Percentiles rank a stretch among this genome's conserved stretches.
Evolutionary conservation across 2,329 filamentous ascomycete species (phyloP).

Genomic region (Hypoxylon sp.): DNA sequence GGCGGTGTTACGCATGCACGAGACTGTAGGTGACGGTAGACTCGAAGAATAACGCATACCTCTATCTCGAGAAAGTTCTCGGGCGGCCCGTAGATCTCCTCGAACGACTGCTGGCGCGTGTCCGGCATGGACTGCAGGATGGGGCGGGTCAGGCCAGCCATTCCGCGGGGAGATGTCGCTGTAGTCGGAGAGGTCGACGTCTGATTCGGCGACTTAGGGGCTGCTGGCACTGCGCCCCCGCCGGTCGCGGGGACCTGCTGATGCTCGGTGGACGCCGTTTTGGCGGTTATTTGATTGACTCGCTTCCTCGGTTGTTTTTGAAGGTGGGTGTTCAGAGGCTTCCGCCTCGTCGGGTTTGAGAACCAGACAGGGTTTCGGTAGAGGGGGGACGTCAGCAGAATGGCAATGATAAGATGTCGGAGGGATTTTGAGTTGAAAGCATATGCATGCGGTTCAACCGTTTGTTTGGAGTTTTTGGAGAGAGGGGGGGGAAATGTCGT

Average conservation of each 20-base stretch:
- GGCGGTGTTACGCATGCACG: constrained; percentile 1
- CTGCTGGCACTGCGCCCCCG: constrained; percentile 40
- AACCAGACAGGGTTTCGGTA: constrained; percentile 23
- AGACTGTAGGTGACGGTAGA: neutral
- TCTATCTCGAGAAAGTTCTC: constrained; percentile 99
- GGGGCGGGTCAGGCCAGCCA: constrained; percentile 61
- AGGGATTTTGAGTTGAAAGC: constrained; percentile 16
- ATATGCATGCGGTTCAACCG: constrained; percentile 17
- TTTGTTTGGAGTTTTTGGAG: constrained; percentile 8
- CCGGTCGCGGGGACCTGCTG: constrained; percentile 41
- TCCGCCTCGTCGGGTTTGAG: constrained; percentile 31
- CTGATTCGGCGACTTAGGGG: constrained; percentile 47
- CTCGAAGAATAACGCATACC: constrained; percentile 64
- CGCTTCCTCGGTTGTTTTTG: constrained; percentile 17
- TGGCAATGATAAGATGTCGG: neutral
- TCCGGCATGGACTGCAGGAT: constrained; percentile 78
- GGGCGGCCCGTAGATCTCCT: constrained; percentile 98
- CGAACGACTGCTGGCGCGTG: constrained; percentile 92
- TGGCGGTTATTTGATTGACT: constrained; percentile 44
- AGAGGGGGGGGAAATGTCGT: constrained; percentile 27
- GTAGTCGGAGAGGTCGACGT: constrained; percentile 25
- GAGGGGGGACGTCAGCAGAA: neutral
- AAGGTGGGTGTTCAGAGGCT: constrained; percentile 16
- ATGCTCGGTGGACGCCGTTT: constrained; percentile 52
- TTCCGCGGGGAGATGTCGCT: constrained; percentile 48